Percentiles rank a stretch among this genome's conserved stretches.
phyloP scores from a whole-genome alignment of 352 stramenopile genomes.

The Pythium aquatile region DNA sequence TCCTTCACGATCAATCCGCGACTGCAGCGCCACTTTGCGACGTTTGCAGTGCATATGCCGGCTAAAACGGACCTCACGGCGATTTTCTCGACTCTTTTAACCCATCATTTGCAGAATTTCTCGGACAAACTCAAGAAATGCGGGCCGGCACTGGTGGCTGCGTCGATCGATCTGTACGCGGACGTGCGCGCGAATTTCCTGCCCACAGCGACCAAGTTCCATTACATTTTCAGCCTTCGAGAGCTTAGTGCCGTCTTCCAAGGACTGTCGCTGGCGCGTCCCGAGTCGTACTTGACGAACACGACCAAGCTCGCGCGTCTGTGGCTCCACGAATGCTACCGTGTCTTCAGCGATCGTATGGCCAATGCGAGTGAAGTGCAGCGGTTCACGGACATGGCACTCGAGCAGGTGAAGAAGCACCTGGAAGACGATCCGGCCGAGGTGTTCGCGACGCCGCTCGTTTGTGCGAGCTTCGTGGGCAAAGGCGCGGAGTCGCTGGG shows the following conservation, averaged over 20 bases:
- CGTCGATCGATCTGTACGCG: conserved; percentile 81
- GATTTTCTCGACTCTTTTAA: conserved; percentile 73
- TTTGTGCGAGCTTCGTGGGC: conserved; percentile 70
- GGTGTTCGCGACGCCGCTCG: conserved; percentile 64
- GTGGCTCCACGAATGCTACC: conserved; percentile 91
- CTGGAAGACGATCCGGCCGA: conserved; percentile 80
- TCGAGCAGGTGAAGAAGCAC: conserved; percentile 86
- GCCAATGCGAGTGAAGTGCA: conserved; percentile 65
- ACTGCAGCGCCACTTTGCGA: conserved; percentile 88
- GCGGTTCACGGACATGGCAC: conserved; percentile 76
- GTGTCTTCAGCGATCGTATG: conserved; percentile 92
- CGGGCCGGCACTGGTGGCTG: conserved; percentile 58
- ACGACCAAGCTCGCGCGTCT: conserved; percentile 72
- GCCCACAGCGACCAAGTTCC: conserved; percentile 89
- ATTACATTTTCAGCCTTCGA: conserved; percentile 93
- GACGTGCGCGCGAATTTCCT: conserved; percentile 81
- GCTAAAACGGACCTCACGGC: conserved; percentile 54
- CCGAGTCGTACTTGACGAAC: conserved; percentile 59
- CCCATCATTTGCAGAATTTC: conserved; percentile 66
- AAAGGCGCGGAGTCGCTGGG: neutral
- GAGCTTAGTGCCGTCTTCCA: conserved; percentile 89
- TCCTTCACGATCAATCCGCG: conserved; percentile 87
- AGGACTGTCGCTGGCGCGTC: conserved; percentile 65
- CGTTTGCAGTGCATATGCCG: conserved; percentile 70
- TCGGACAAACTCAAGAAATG: conserved; percentile 80